These are phyloP conservation scores for Glycine latifolia DNA, from an alignment of 306 rosid species.

Conservation along the genomic window DNA sequence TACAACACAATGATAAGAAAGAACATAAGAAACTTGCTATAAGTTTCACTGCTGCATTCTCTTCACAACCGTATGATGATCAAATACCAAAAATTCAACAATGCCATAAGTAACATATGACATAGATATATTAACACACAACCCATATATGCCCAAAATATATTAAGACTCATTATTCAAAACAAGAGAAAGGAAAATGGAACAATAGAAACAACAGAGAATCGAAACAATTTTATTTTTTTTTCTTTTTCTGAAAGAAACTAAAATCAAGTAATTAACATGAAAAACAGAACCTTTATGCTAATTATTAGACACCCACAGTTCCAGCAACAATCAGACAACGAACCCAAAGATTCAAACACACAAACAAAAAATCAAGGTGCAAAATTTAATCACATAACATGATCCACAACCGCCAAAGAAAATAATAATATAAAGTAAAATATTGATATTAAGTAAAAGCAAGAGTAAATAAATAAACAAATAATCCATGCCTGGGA, in stretches of 20 bases:
- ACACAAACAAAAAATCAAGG: neutral
- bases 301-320: neutral
- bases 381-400: neutral
- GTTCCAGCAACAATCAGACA: neutral
- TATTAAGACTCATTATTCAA: too few relatives aligned
- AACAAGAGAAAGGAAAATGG: constrained; percentile 4
- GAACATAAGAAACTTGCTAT: neutral
- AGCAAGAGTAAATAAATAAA: neutral
- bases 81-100: neutral
- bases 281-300: neutral
- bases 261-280: neutral
- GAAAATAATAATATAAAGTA: neutral
- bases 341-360: neutral
- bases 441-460: neutral
- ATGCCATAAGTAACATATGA: neutral
- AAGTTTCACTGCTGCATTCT: neutral
- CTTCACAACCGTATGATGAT: neutral
- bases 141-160: too few relatives aligned
- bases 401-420: neutral
- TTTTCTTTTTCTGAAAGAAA: neutral
- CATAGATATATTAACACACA: neutral
- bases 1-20: neutral
- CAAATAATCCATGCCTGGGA: neutral
- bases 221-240: neutral
- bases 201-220: neutral